phyloP scores from a whole-genome alignment of 805 yeast species.

The Myxozyma kluyveri region DNA sequence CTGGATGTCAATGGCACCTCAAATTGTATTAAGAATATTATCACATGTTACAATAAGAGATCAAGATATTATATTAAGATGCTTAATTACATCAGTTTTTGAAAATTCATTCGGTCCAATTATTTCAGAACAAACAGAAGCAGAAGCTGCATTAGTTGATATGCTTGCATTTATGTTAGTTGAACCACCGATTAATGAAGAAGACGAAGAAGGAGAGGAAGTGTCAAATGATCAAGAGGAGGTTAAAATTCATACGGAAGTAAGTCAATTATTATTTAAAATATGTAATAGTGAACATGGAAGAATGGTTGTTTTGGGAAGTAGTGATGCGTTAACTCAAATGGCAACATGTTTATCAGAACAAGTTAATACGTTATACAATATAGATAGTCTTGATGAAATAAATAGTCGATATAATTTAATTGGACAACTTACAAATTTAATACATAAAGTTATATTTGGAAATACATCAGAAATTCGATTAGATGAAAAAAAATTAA shows the following conservation, averaged over 20 bases:
- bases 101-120: constrained; percentile 9
- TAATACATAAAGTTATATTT: constrained; percentile 7
- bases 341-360: constrained; percentile 8
- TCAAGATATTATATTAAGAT: not conserved
- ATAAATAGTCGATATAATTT: constrained; percentile 1
- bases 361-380: constrained; percentile 9
- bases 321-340: constrained; percentile 4
- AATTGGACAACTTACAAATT: constrained; percentile 1
- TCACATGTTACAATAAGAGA: not conserved
- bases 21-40: constrained; percentile 9
- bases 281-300: constrained; percentile 9
- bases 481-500: not conserved
- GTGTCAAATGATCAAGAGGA: not conserved
- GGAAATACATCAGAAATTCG: constrained; percentile 23
- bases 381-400: not conserved
- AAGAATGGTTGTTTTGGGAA: not conserved
- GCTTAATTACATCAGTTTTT: not conserved
- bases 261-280: not conserved
- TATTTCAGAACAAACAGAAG: not conserved
- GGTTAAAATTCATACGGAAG: not conserved
- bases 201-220: not conserved
- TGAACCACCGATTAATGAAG: not conserved
- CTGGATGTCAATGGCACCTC: constrained; percentile 18
- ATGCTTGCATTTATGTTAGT: constrained; percentile 3
- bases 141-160: not conserved